Base-by-base conservation (phyloP, 768 basidiomycete genomes). In the Leccinum arenicola region DNA sequence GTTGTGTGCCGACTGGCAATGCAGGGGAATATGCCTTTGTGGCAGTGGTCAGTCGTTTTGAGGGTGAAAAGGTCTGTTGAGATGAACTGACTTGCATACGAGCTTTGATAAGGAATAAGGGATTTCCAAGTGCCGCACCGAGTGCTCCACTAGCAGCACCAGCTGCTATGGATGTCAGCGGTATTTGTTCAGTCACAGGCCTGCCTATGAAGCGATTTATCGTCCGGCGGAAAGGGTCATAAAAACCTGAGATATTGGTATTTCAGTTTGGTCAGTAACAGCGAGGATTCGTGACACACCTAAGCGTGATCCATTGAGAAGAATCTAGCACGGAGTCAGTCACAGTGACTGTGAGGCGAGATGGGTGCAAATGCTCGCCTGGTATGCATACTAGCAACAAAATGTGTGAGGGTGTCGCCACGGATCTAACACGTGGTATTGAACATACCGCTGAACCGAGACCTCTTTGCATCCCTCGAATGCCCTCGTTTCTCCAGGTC, bases 81-180 rank as follows among this genome's bases (percentile, higher is more conserved):
- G 50, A 12, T 48, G 15, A 9, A 53, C 65, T 57, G 17, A 88
- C 89, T 81, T 99, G 97, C 90, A 99, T 98, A 49, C 97, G 85
- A 6, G 97, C 97, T 76, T 99, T 99, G 70, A 99, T 86, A 57
- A 99, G 78, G 75, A 97, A 99, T 12, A 97, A 76, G 0, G 95
- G 95, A 71, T 93, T 96, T 45, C 94, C 95, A 47, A 95, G 74
- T 53, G 81, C 79, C 0, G 90, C 90, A 70, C 97, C 97, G 33
- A 98, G 84, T 48, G 89, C 87, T 36, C 97, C 97, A 66, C 92
- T 95, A 4, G 82, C 78, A 2, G 95, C 95, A 2, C 97, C 97
- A 14, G 96, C 94, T 40, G 85, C 71, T 25, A 98, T 72, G 40
- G 95, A 92, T 1, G 92, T 95, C 40, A 84, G 70, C 3, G 87